phyloP scores from a whole-genome alignment of 2,329 filamentous ascomycete genomes.

The Aschersonia sp. region DNA sequence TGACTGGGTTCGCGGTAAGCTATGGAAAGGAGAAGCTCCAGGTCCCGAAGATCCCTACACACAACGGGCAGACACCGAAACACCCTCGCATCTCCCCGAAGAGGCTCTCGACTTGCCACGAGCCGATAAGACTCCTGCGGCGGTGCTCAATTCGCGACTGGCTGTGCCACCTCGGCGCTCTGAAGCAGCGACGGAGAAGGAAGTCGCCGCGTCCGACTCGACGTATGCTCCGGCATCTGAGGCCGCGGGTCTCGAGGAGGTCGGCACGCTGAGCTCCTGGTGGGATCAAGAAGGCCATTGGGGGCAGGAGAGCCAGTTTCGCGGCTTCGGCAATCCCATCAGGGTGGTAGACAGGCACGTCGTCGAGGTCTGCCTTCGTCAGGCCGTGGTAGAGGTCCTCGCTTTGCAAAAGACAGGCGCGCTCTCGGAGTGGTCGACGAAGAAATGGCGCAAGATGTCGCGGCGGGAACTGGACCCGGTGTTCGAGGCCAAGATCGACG shows the following conservation, averaged over 20 bases:
- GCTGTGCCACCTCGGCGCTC: conserved; percentile 17
- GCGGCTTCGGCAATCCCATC: conserved; percentile 24
- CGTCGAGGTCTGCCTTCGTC: conserved; percentile 32
- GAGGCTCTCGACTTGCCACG: conserved; percentile 12
- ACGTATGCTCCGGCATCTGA: conserved; percentile 32
- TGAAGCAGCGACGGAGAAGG: conserved; percentile 18
- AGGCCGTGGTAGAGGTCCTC: conserved; percentile 38
- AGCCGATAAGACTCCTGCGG: conserved; percentile 11
- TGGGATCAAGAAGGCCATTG: conserved; percentile 41
- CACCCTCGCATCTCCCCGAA: conserved; percentile 14
- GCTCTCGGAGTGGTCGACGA: conserved; percentile 15
- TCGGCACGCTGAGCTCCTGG: conserved; percentile 33
- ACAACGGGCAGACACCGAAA: conserved; percentile 9
- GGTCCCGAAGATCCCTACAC: conserved; percentile 24
- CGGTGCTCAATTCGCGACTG: conserved; percentile 15
- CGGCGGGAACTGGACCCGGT: conserved; percentile 19
- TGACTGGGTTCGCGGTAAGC: conserved; percentile 23
- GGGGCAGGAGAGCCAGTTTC: conserved; percentile 28
- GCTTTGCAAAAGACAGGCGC: conserved; percentile 21
- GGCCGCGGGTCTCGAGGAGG: conserved; percentile 29
- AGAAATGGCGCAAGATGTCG: conserved; percentile 18
- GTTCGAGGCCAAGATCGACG: conserved; percentile 21
- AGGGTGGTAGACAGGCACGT: conserved; percentile 27
- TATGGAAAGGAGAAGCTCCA: conserved; percentile 25
- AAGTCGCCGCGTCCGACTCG: conserved; percentile 14